phyloP scores from a whole-genome alignment of 495 filamentous ascomycete species.

The Massariosphaeria phaeospora region DNA sequence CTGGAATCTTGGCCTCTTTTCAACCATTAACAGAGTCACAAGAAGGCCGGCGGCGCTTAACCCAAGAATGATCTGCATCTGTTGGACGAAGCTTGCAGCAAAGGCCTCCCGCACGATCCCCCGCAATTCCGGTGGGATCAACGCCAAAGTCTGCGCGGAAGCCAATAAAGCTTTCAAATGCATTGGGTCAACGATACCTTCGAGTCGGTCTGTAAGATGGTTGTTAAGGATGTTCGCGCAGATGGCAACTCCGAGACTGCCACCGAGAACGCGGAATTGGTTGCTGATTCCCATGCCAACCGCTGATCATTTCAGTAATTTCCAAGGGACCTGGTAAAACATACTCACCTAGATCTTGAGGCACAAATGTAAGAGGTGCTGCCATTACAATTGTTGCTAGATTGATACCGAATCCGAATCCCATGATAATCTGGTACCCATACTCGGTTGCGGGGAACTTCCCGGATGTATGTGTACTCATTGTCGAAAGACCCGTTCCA shows the following conservation, averaged over 20 bases:
- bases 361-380: slow-evolving; percentile 1
- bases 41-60: slow-evolving; percentile 3
- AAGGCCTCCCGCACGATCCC: not conserved
- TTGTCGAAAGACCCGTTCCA: slow-evolving; percentile 3
- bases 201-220: not conserved
- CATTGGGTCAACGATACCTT: not conserved
- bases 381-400: slow-evolving; percentile 12
- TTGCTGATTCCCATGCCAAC: slow-evolving; percentile 12
- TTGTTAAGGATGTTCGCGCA: slow-evolving; percentile 16
- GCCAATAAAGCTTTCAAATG: slow-evolving; percentile 6
- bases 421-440: slow-evolving; percentile 14
- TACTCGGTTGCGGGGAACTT: slow-evolving; percentile 3
- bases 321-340: not conserved
- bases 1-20: slow-evolving; percentile 4
- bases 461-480: not conserved
- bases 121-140: not conserved
- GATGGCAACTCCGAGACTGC: slow-evolving; percentile 8
- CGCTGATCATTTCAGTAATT: not conserved
- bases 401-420: slow-evolving; percentile 12
- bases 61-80: slow-evolving; percentile 5
- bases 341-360: slow-evolving; percentile 1
- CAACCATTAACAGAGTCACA: slow-evolving; percentile 7
- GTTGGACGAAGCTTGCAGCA: slow-evolving; percentile 2
- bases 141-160: not conserved
- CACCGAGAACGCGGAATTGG: slow-evolving; percentile 5